Evolutionary conservation across 352 stramenopile species (phyloP), one percentile per base, ranked within the genome.

Genomic region (Bremia lactucae): DNA sequence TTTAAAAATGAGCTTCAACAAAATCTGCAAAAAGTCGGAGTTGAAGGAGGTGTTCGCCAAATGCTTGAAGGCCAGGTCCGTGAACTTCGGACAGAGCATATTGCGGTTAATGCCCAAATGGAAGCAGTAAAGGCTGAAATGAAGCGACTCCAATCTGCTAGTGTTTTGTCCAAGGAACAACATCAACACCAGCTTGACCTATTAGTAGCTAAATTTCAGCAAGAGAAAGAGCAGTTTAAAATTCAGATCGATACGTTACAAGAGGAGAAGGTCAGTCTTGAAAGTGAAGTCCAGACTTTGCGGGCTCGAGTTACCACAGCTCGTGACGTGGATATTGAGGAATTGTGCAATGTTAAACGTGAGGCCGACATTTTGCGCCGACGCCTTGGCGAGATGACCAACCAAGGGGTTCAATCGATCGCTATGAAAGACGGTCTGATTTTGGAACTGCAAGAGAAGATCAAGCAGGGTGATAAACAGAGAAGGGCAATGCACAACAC

Each of bases 401-500:
- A 61, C 25, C 71, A 84, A 24, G 73, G 72, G 13, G 61, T 44
- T 1, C 62, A 84, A 42, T 80, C 69, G 2, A 62, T 94, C 11
- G 69, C 78, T 28, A 55, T 87, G 31, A 87, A 87, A 37, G 74
- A 93, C 47, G 57, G 23, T 14, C 42, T 68, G 15, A 81, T 94
- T 37, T 58, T 63, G 9, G 68, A 89, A 31, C 53, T 95, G 14
- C 58, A 85, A 46, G 65, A 77, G 35, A 84, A 85, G 22, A 53
- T 90, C 20, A 73, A 74, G 15, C 59, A 82, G n/a, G 77, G 75
- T 1, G 80, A 95, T 45, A 87, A 80, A 22, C 39, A 89, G 11
- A 80, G 95, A 23, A 72, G 96, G n/a, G 72, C 83, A 50, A 87
- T 99, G 72, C 96, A 99, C 73, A 99, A 99, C 67, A 85, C 79